Percentiles rank a stretch among this genome's conserved stretches.
Conservation (phyloP, 768 basidiomycete species). For the Auriculariales sp. region DNA sequence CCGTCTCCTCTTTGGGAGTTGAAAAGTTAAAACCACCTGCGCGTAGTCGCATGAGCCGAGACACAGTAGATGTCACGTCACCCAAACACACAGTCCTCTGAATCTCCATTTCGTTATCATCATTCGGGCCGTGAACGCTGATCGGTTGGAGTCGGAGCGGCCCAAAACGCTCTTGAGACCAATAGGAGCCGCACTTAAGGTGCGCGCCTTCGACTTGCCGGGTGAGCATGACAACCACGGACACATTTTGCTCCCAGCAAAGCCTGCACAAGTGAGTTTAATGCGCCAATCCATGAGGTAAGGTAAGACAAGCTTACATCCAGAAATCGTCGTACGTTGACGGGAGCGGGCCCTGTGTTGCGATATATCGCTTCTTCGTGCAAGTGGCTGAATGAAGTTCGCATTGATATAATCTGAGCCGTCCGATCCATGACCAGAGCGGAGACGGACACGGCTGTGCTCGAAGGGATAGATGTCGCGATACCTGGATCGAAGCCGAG, state of each 20-base stretch:
- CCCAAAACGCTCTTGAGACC: slow-evolving; percentile 51
- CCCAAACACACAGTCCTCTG: too few species aligned
- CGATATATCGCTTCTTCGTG: slow-evolving; percentile 78
- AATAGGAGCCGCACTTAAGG: slow-evolving; percentile 87
- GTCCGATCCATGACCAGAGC: slow-evolving; percentile 13
- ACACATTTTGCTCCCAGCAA: slow-evolving; percentile 88
- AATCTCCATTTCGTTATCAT: slow-evolving; percentile 17
- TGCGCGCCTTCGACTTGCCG: slow-evolving; percentile 77
- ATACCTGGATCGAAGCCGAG: slow-evolving; percentile 36
- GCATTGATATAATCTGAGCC: slow-evolving; percentile 73
- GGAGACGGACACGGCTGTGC: slow-evolving; percentile 74
- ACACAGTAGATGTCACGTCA: too few species aligned
- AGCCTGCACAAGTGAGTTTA: slow-evolving; percentile 30
- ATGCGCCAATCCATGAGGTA: slow-evolving; percentile 13
- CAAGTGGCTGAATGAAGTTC: slow-evolving; percentile 78
- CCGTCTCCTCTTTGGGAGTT: too few species aligned
- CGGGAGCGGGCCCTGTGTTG: slow-evolving; percentile 87
- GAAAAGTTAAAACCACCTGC: slow-evolving; percentile 30
- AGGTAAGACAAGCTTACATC: slow-evolving; percentile 44
- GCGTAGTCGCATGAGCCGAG: slow-evolving; percentile 12
- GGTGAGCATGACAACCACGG: slow-evolving; percentile 94
- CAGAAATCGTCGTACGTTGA: slow-evolving; percentile 89
- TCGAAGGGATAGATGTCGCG: slow-evolving; percentile 97
- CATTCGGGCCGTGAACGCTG: slow-evolving; percentile 27
- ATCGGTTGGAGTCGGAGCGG: slow-evolving; percentile 46